Conservation (phyloP, 2,329 filamentous ascomycete genomes). For the Aspergillus uvarum region DNA sequence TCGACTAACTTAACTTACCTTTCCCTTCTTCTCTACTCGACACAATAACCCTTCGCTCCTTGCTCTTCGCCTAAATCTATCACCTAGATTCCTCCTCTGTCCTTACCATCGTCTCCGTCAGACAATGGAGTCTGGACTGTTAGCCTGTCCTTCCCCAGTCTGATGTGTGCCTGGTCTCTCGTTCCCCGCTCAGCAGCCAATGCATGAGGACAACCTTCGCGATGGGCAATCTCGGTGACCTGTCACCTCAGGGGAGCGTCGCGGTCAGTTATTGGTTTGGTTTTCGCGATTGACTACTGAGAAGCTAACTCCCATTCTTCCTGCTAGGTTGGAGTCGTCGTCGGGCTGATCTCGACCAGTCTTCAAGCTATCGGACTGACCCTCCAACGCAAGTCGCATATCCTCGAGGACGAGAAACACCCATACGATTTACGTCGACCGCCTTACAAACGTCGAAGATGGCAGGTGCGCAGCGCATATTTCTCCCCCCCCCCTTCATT, state of each 20-base stretch:
- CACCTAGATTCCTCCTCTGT: background rate
- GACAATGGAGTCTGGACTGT: conserved; percentile 12
- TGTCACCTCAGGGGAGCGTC: conserved; percentile 76
- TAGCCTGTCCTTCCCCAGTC: conserved; percentile 7
- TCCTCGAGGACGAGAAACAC: conserved; percentile 93
- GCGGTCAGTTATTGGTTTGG: conserved; percentile 56
- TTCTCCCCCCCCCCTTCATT: background rate
- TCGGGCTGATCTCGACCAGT: conserved; percentile 89
- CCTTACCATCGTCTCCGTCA: background rate
- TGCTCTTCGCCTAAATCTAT: background rate
- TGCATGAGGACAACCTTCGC: conserved; percentile 36
- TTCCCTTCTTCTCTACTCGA: conserved; percentile 14
- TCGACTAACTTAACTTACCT: conserved; percentile 3
- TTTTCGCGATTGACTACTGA: background rate
- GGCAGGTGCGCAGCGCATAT: conserved; percentile 61
- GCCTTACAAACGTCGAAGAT: conserved; percentile 84
- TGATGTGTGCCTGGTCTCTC: conserved; percentile 15
- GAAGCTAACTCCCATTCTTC: background rate
- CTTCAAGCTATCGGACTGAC: conserved; percentile 94
- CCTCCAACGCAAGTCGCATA: conserved; percentile 94
- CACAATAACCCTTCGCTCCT: conserved; percentile 4
- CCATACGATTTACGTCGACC: conserved; percentile 75
- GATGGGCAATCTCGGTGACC: conserved; percentile 72
- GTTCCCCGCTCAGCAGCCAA: conserved; percentile 26
- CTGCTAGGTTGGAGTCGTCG: conserved; percentile 79